Percentiles rank a stretch among this genome's conserved stretches.
Evolutionary conservation across 1,284 basidiomycete species (phyloP).

Genomic region (Cerioporus squamosus): DNA sequence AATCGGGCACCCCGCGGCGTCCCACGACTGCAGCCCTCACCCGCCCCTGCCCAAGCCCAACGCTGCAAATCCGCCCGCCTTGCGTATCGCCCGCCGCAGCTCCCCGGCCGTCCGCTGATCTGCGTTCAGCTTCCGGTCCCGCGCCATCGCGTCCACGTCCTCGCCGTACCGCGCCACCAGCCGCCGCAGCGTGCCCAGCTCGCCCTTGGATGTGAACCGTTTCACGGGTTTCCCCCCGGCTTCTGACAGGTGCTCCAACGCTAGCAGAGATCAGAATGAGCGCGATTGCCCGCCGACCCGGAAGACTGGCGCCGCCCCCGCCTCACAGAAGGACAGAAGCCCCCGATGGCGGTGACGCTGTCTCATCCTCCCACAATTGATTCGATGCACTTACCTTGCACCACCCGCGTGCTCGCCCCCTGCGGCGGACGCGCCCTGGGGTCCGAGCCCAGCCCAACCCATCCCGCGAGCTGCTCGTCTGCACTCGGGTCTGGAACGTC

Average conservation of each 20-base stretch:
- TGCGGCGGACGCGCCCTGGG: constrained; percentile 22
- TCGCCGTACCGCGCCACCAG: constrained; percentile 76
- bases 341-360: constrained; percentile 16
- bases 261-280: constrained; percentile 34
- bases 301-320: constrained; percentile 1
- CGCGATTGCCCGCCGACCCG: constrained; percentile 22
- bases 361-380: constrained; percentile 11
- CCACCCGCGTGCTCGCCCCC: constrained; percentile 30
- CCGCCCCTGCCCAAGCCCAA: constrained; percentile 23
- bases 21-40: neutral
- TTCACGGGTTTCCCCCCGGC: constrained; percentile 42
- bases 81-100: constrained; percentile 65
- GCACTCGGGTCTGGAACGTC: constrained; percentile 30
- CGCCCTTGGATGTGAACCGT: constrained; percentile 74
- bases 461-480: constrained; percentile 37
- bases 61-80: constrained; percentile 47
- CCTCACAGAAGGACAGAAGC: constrained; percentile 19
- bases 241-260: constrained; percentile 50
- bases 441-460: constrained; percentile 36
- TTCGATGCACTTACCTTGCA: constrained; percentile 36
- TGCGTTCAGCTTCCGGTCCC: constrained; percentile 80
- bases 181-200: constrained; percentile 68
- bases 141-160: constrained; percentile 80
- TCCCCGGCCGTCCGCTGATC: constrained; percentile 90
- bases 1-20: neutral